Percentiles rank a stretch among this genome's conserved stretches.
phyloP scores from a whole-genome alignment of 495 filamentous ascomycete genomes.

The Aspergillus funiculosus region DNA sequence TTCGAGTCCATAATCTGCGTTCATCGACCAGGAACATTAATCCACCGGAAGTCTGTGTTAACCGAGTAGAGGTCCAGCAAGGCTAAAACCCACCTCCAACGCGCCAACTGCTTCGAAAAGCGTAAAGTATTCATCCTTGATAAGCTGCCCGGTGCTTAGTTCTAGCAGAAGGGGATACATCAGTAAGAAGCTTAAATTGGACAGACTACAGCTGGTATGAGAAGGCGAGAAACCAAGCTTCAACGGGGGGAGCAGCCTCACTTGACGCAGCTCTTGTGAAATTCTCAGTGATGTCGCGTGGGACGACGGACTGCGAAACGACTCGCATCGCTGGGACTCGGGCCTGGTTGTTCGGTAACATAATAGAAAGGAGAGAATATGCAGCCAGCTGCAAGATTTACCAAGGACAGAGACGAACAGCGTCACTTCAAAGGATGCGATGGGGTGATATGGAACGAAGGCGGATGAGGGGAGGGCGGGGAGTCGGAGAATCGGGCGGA shows the following conservation, averaged over 20 bases:
- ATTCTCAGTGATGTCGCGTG: slow-evolving; percentile 70
- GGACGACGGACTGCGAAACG: slow-evolving; percentile 44
- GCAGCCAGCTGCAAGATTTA: slow-evolving; percentile 30
- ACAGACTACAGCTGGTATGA: not conserved
- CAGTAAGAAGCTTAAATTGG: not conserved
- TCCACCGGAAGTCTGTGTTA: not conserved
- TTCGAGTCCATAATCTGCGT: slow-evolving; percentile 93
- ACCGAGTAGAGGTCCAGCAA: not conserved
- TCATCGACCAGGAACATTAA: slow-evolving; percentile 9
- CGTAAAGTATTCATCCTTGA: slow-evolving; percentile 92
- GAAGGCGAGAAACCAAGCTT: not conserved
- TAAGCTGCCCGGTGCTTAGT: slow-evolving; percentile 69
- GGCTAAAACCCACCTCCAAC: slow-evolving; percentile 64
- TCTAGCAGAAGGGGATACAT: slow-evolving; percentile 42
- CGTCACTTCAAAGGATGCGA: slow-evolving; percentile 4
- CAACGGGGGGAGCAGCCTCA: slow-evolving; percentile 35
- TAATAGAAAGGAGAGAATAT: slow-evolving; percentile 22
- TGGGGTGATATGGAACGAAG: slow-evolving; percentile 17
- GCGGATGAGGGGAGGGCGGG: slow-evolving; percentile 17
- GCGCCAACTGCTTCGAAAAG: slow-evolving; percentile 92
- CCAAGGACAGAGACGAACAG: slow-evolving; percentile 3
- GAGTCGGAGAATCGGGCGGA: slow-evolving; percentile 24
- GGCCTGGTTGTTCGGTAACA: slow-evolving; percentile 39
- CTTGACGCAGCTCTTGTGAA: slow-evolving; percentile 66
- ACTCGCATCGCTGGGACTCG: slow-evolving; percentile 32